Evolutionary conservation across 164 flowering plant genomes (phyloP).

Genomic region (Vitis vinifera): DNA sequence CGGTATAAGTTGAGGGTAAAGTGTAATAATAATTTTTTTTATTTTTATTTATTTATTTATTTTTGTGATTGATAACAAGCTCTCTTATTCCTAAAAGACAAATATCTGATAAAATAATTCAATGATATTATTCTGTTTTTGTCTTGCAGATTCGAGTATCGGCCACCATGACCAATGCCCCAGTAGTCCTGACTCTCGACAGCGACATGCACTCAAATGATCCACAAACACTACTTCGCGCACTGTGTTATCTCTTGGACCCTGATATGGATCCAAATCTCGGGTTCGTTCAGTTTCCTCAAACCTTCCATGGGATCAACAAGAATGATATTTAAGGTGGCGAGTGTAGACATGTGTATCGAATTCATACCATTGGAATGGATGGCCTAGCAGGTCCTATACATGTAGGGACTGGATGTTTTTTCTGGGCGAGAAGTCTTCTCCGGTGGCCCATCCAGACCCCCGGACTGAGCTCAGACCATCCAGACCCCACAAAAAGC

Average conservation of each 20-base stretch:
- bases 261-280: conserved; percentile 21
- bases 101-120: background rate
- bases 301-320: conserved; percentile 43
- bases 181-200: conserved; percentile 54
- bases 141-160: conserved; percentile 60
- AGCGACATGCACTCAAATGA: conserved; percentile 74
- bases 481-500: conserved; percentile 14
- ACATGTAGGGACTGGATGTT: conserved; percentile 64
- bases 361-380: conserved; percentile 48
- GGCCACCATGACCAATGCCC: conserved; percentile 60
- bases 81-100: too few species aligned
- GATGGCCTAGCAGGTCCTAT: conserved; percentile 53
- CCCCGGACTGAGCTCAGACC: conserved; percentile 29
- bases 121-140: background rate
- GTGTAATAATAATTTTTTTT: too few species aligned
- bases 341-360: conserved; percentile 32
- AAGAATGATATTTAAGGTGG: conserved; percentile 44
- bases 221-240: conserved; percentile 47
- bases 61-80: too few species aligned
- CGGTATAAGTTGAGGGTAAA: too few species aligned
- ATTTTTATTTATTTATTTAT: too few species aligned
- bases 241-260: conserved; percentile 52
- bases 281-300: conserved; percentile 69
- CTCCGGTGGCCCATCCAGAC: conserved; percentile 42
- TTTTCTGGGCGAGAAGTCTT: conserved; percentile 47